phyloP scores from a whole-genome alignment of 441 rosid species.

The Pelargonium citronellum region DNA sequence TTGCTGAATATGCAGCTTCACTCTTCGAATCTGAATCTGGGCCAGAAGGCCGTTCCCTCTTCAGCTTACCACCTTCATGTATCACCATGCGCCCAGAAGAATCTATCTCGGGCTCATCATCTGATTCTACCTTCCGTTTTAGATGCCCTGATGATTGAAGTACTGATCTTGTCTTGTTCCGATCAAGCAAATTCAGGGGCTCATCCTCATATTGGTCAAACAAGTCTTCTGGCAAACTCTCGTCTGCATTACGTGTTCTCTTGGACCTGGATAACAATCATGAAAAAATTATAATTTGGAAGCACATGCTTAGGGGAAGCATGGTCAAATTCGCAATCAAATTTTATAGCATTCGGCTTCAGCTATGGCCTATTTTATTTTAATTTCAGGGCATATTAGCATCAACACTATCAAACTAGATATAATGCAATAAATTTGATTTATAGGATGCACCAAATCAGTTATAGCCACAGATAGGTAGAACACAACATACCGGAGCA shows the following conservation, averaged over 20 bases:
- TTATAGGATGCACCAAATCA: neutral
- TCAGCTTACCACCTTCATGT: slow-evolving; percentile 44
- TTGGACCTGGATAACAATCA: slow-evolving; percentile 41
- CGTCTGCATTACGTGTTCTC: slow-evolving; percentile 40
- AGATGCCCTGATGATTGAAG: slow-evolving; percentile 51
- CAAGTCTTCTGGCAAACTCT: slow-evolving; percentile 67
- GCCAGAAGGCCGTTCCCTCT: slow-evolving; percentile 36
- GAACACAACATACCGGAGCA: slow-evolving; percentile 40
- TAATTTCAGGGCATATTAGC: neutral
- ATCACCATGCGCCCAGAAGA: slow-evolving; percentile 68
- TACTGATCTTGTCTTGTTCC: slow-evolving; percentile 61
- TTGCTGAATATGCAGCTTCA: slow-evolving; percentile 41
- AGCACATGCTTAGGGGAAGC: neutral
- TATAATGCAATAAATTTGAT: neutral
- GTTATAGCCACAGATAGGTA: slow-evolving; percentile 1
- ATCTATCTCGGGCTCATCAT: slow-evolving; percentile 79
- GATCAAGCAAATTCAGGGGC: slow-evolving; percentile 87
- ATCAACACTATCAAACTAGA: neutral
- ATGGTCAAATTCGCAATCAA: neutral
- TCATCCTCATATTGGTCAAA: slow-evolving; percentile 72
- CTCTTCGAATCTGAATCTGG: slow-evolving; percentile 52
- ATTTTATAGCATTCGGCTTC: neutral
- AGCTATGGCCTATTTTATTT: neutral
- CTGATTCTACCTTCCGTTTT: slow-evolving; percentile 64
- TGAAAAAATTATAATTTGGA: neutral